Evolutionary conservation across 345 rosid species (phyloP).

Genomic region (Dimocarpus longan): DNA sequence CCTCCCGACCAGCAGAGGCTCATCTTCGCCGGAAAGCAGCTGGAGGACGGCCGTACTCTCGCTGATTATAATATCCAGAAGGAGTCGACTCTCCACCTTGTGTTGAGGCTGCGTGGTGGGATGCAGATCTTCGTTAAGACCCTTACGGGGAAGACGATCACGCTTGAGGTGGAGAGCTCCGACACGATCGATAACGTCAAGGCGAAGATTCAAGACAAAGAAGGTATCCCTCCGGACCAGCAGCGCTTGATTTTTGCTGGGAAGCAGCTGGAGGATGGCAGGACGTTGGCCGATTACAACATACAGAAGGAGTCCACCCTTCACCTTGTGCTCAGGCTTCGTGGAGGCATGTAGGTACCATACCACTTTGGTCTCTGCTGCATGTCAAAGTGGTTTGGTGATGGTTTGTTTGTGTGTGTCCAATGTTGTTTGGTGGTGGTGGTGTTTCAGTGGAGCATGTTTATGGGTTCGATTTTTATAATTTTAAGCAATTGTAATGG

Average conservation of each 20-base stretch:
- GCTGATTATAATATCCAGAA: slow-evolving; percentile 25
- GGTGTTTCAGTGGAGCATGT: no score
- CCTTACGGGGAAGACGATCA: slow-evolving; percentile 17
- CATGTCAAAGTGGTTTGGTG: not conserved
- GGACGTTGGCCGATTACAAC: slow-evolving; percentile 18
- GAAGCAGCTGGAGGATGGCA: slow-evolving; percentile 20
- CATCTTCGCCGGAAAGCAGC: slow-evolving; percentile 24
- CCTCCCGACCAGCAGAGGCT: slow-evolving; percentile 23
- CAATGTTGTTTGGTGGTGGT: no score
- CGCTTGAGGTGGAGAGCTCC: slow-evolving; percentile 21
- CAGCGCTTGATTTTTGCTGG: slow-evolving; percentile 22
- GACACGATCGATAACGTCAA: slow-evolving; percentile 24
- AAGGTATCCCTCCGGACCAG: slow-evolving; percentile 24
- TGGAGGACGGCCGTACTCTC: slow-evolving; percentile 23
- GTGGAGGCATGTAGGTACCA: not conserved
- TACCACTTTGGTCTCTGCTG: no score
- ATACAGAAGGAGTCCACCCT: slow-evolving; percentile 24
- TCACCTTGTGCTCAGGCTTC: slow-evolving; percentile 4
- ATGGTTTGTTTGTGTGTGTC: not conserved
- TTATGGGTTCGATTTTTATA: no score
- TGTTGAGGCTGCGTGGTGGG: slow-evolving; percentile 18
- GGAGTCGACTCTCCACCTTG: slow-evolving; percentile 18
- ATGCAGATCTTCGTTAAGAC: slow-evolving; percentile 26
- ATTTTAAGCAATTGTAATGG: no score
- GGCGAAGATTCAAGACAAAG: slow-evolving; percentile 26